Base-by-base conservation (phyloP, 345 rosid genomes). In the Cochlearia excelsa region DNA sequence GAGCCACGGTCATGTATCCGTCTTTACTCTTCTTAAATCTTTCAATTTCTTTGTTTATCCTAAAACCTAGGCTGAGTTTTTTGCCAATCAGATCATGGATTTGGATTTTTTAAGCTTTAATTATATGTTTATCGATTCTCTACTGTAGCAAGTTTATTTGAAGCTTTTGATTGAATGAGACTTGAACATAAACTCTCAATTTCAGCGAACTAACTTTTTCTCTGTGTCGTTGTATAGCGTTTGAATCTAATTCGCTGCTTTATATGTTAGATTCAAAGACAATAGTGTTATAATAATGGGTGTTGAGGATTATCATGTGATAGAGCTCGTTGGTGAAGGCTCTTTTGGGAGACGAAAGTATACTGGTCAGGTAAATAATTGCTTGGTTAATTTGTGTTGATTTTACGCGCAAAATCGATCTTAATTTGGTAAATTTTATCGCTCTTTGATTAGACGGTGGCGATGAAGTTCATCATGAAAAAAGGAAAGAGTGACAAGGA, bases 251-350 rank as follows among this genome's bases (percentile, higher is more conserved):
- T 16, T 0, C 42, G 55, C 26, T 68, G 37, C 27, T 59, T 39
- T 46, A 30, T 68, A 9, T 16, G 39, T 39, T 64, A 62, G 63
- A 56, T 64, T 16, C 23, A 68, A 31, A 54, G 10, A 43, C 44
- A 37, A 9, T 52, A 46, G 43, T 8, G 41, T 33, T 3, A 35
- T 29, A 63, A 11, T 6, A 30, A 92, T 88, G 95, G 97, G 94
- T 26, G 78, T 93, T 5, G 97, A 86, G 62, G 76, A 86, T 57
- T 89, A 93, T 75, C 95, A 93, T 69, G 97, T 93, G 37, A 86
- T 86, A 37, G 99, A 89, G 81, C 88, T 86, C 48, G 95, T 89
- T 3, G 99, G 99, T 45, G 99, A 93, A 79, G 99, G 99, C 30
- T 93, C 97, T 26, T 93, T 89, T 9, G 97, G 99, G 55, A 76